Conservation (phyloP, 768 basidiomycete species). For the Galerina marginata region DNA sequence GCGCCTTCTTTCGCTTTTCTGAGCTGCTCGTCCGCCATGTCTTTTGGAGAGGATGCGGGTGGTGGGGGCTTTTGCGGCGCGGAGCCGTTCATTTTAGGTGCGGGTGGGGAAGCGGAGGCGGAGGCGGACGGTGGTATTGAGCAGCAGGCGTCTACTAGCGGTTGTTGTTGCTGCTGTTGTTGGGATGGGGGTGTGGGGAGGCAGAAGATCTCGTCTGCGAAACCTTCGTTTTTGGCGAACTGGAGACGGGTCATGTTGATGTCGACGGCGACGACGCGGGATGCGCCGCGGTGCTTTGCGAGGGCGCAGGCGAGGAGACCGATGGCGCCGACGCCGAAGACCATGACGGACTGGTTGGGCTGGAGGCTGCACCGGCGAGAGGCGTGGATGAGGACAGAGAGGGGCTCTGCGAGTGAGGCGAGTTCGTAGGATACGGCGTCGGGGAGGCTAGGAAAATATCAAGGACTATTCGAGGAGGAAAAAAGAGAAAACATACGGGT, state of each 20-base stretch:
- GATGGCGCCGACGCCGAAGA: conserved; percentile 93
- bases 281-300: conserved; percentile 72
- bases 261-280: conserved; percentile 77
- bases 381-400: conserved; percentile 85
- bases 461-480: conserved; percentile 3
- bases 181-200: conserved; percentile 44
- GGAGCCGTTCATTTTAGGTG: conserved; percentile 3
- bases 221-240: conserved; percentile 77
- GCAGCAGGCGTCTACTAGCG: conserved; percentile 17
- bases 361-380: conserved; percentile 45
- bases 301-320: conserved; percentile 89
- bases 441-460: conserved; percentile 59
- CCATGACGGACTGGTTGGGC: conserved; percentile 74
- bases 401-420: conserved; percentile 91
- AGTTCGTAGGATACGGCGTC: conserved; percentile 76
- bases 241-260: conserved; percentile 84
- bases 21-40: conserved; percentile 41
- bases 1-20: conserved; percentile 68
- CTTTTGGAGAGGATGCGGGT: neutral
- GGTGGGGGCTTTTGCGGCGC: neutral
- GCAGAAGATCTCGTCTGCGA: conserved; percentile 75
- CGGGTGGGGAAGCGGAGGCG: too few species aligned
- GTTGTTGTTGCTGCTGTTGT: conserved; percentile 6
- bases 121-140: neutral
- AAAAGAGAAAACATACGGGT: conserved; percentile 67